Evolutionary conservation across 371 early-diverging fungal genomes (phyloP), one percentile per base, ranked within the genome.

Genomic region (Mucor irregularis): DNA sequence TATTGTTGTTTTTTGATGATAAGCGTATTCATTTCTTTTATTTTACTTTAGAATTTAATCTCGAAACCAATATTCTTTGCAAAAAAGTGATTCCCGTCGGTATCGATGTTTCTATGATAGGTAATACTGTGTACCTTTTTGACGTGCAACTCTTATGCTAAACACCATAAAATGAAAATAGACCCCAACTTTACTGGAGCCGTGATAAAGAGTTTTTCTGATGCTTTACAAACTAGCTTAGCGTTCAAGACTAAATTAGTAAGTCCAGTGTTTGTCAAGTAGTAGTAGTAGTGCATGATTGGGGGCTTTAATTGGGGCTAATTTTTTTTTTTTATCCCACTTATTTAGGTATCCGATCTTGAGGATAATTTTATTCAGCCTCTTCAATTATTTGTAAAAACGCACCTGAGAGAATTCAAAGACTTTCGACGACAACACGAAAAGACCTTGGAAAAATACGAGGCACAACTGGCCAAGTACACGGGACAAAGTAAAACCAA

Each of bases 371-470:
- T 86, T 51, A 61, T 85, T 47, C 76, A 74, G 57, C 87, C 86
- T n/a, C 64, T 85, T 19, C 75, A 81, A 29, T 69, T 79, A 16
- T 86, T 83, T 63, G 67, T 86, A 16, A 81, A 82, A 49, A 84
- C 81, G 0, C 82, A 86, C 22, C 59, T 89, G 39, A 84, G 75
- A 39, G 86, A 83, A 21, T 78, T 87, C 49, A 82, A 82, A 69
- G 84, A 87, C 4, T 69, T 79, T 28, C 76, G 83, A 39, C 82
- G 77, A 53, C 67, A 73, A 25, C 82, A 75, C 56, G 87, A 88
- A 56, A 78, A 79, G 35, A 65, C 74, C 10, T 54, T 82, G 47
- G 88, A 89, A 44, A 67, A 71, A 47, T 89, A 88, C 59, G 91
- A 90, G 52, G 61, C 74, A 24, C 85, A 86, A 31, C 54, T 87